Percentiles rank a stretch among this genome's conserved stretches.
Evolutionary conservation across 2,329 filamentous ascomycete species (phyloP).

Genomic region (Aspergillus intermedius): DNA sequence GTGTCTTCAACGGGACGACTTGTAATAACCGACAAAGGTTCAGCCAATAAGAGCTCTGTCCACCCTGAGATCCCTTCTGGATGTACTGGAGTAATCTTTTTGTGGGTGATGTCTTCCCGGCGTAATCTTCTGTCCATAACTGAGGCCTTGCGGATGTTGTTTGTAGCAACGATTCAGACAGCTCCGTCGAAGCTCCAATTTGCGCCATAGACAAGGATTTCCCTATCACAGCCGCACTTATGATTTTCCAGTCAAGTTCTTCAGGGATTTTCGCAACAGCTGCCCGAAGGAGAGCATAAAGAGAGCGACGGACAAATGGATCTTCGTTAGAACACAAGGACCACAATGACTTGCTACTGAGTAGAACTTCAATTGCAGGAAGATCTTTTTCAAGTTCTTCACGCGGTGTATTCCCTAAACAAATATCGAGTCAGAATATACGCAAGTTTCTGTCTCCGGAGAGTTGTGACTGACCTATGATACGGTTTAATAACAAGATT

Average conservation of each 20-base stretch:
- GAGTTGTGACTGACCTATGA: slow-evolving; percentile 39
- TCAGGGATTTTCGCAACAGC: slow-evolving; percentile 44
- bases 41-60: slow-evolving; percentile 65
- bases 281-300: slow-evolving; percentile 51
- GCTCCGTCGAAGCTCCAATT: slow-evolving; percentile 64
- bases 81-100: slow-evolving; percentile 65
- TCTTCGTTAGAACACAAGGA: slow-evolving; percentile 52
- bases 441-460: neutral
- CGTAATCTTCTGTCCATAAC: slow-evolving; percentile 65
- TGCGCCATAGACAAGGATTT: slow-evolving; percentile 70
- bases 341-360: slow-evolving; percentile 59
- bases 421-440: slow-evolving; percentile 9
- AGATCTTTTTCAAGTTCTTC: slow-evolving; percentile 55
- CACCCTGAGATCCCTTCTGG: slow-evolving; percentile 77
- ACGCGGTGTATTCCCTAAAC: slow-evolving; percentile 26
- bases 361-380: slow-evolving; percentile 57
- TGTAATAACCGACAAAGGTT: slow-evolving; percentile 57
- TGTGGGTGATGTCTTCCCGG: slow-evolving; percentile 49
- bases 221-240: slow-evolving; percentile 64
- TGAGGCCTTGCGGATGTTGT: slow-evolving; percentile 61
- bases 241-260: slow-evolving; percentile 55
- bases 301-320: slow-evolving; percentile 50
- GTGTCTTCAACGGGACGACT: slow-evolving; percentile 47
- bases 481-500: slow-evolving; percentile 48
- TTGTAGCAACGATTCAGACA: slow-evolving; percentile 58